Percentiles rank a stretch among this genome's conserved stretches.
Evolutionary conservation across 1,284 basidiomycete genomes (phyloP).

Genomic region (Porodaedalea pini): DNA sequence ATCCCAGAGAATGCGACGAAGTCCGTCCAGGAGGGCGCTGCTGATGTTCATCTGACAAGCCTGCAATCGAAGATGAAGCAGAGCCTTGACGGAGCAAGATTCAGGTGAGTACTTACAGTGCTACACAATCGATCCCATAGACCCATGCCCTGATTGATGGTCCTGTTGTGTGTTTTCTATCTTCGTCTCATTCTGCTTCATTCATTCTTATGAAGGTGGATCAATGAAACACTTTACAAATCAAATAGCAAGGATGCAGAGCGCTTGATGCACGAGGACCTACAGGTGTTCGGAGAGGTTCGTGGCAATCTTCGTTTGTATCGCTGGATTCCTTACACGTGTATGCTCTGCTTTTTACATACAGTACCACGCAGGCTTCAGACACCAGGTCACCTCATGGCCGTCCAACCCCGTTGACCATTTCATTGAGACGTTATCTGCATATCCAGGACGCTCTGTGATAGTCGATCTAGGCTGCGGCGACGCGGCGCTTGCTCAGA

Average conservation of each 20-base stretch:
- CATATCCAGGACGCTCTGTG: slow-evolving; percentile 63
- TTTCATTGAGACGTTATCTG: slow-evolving; percentile 60
- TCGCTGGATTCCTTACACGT: neutral
- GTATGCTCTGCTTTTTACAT: slow-evolving; percentile 8
- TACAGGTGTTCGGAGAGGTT: slow-evolving; percentile 74
- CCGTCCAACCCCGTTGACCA: slow-evolving; percentile 85
- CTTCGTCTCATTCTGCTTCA: neutral
- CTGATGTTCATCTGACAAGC: slow-evolving; percentile 49
- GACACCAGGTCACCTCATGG: slow-evolving; percentile 86
- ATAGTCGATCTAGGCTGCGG: slow-evolving; percentile 96
- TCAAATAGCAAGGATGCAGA: slow-evolving; percentile 71
- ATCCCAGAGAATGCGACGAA: slow-evolving; percentile 16
- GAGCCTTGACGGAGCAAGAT: slow-evolving; percentile 79
- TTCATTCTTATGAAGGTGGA: slow-evolving; percentile 54
- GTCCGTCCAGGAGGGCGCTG: slow-evolving; percentile 10
- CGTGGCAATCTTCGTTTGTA: slow-evolving; percentile 24
- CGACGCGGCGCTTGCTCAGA: slow-evolving; percentile 83
- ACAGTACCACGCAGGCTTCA: slow-evolving; percentile 90
- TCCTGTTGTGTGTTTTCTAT: neutral
- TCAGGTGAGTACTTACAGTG: slow-evolving; percentile 62
- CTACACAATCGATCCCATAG: neutral
- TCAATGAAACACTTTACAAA: slow-evolving; percentile 88
- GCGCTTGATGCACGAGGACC: slow-evolving; percentile 78
- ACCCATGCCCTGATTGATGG: neutral
- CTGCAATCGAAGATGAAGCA: slow-evolving; percentile 76